Percentiles rank a stretch among this genome's conserved stretches.
Evolutionary conservation across 441 rosid species (phyloP).

Genomic region (Omphalea diandra): DNA sequence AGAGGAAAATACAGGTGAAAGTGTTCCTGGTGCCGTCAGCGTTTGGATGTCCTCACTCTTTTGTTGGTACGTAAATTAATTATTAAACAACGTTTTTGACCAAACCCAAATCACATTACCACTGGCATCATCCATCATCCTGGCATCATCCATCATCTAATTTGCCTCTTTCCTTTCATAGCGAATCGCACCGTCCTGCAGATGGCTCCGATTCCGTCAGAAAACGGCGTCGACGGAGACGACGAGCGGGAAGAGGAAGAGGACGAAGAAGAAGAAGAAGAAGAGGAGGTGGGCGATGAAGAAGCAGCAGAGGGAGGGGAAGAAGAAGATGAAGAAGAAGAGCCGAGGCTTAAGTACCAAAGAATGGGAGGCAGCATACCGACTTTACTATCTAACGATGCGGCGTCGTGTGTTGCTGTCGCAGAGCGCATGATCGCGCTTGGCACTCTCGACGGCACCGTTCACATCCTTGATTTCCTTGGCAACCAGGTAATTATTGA

Average conservation of each 20-base stretch:
- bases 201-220: conserved; percentile 82
- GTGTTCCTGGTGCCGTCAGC: too few species aligned
- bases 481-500: conserved; percentile 73
- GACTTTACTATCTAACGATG: conserved; percentile 67
- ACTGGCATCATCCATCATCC: background rate
- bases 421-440: conserved; percentile 98
- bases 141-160: background rate
- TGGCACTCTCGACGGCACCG: conserved; percentile 84
- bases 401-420: conserved; percentile 89
- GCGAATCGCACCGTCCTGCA: conserved; percentile 29
- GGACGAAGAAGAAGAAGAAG: conserved; percentile 57
- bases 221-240: conserved; percentile 95
- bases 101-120: background rate
- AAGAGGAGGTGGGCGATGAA: conserved; percentile 50
- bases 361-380: conserved; percentile 97
- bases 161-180: conserved; percentile 19
- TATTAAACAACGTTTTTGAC: conserved; percentile 4
- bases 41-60: conserved; percentile 24
- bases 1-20: too few species aligned
- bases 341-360: conserved; percentile 96
- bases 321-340: conserved; percentile 79
- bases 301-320: conserved; percentile 76
- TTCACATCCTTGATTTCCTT: conserved; percentile 92
- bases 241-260: conserved; percentile 65
- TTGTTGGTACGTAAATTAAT: conserved; percentile 53